Percentiles rank a stretch among this genome's conserved stretches.
Conservation (phyloP, 805 yeast species). For the Peterozyma toletana region DNA sequence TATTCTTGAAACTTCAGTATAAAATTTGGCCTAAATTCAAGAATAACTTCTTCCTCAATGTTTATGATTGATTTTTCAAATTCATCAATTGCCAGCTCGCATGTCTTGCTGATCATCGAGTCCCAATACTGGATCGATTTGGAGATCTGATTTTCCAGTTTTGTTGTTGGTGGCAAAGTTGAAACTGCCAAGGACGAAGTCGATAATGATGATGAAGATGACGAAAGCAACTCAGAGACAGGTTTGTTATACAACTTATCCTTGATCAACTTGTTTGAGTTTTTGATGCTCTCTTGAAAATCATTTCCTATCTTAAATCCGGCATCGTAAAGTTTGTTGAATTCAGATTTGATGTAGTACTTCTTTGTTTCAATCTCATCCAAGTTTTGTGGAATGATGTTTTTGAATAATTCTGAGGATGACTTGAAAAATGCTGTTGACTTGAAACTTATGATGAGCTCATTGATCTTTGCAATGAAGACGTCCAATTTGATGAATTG, state of each 20-base stretch:
- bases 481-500: constrained; percentile 1
- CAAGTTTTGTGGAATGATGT: constrained; percentile 8
- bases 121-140: constrained; percentile 7
- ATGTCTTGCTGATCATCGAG: constrained; percentile 5
- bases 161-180: constrained; percentile 4
- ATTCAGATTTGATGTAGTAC: constrained; percentile 22
- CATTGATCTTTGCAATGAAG: not conserved
- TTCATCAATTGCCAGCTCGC: constrained; percentile 23
- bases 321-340: constrained; percentile 20
- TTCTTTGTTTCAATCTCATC: constrained; percentile 20
- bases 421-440: not conserved
- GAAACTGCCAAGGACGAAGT: not conserved
- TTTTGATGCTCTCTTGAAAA: constrained; percentile 10
- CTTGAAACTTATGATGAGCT: not conserved
- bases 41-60: constrained; percentile 19
- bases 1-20: constrained; percentile 26
- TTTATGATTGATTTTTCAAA: constrained; percentile 28
- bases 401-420: not conserved
- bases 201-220: not conserved
- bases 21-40: constrained; percentile 21
- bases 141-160: constrained; percentile 4
- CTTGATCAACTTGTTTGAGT: constrained; percentile 7
- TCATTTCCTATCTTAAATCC: constrained; percentile 20
- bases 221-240: not conserved
- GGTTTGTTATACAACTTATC: constrained; percentile 5